These are phyloP conservation scores for Colletotrichum sp. DNA, from an alignment of 2,329 filamentous ascomycete species.

Conservation along the genomic window DNA sequence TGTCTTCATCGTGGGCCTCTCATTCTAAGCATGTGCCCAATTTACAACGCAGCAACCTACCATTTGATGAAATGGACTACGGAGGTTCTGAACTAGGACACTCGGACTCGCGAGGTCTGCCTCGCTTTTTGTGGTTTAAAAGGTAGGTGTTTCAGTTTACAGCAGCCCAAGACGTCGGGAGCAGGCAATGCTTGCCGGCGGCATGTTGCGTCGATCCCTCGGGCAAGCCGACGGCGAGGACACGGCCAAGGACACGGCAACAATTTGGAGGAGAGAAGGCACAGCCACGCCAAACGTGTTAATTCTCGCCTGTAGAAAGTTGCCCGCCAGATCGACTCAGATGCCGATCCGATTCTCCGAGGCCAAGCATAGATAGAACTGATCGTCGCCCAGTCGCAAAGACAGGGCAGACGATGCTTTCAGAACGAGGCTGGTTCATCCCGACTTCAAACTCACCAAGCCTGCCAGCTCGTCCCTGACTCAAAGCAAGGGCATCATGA, in stretches of 20 bases:
- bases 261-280: accelerated
- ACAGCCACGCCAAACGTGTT: not conserved
- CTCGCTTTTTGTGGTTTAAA: not conserved
- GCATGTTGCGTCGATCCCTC: not conserved
- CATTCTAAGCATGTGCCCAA: not conserved
- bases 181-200: not conserved
- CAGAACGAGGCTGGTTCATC: not conserved
- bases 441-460: not conserved
- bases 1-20: not conserved
- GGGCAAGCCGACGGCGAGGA: not conserved
- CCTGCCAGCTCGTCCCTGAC: not conserved
- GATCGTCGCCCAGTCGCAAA: not conserved
- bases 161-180: not conserved
- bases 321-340: not conserved
- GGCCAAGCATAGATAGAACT: not conserved
- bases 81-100: not conserved
- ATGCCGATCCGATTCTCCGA: not conserved
- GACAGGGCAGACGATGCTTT: not conserved
- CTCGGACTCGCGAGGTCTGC: not conserved
- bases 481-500: not conserved
- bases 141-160: not conserved
- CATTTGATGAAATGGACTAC: not conserved
- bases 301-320: accelerated
- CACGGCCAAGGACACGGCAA: not conserved
- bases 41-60: not conserved